Evolutionary conservation across 768 basidiomycete species (phyloP).

Genomic region (Calocera viscosa): DNA sequence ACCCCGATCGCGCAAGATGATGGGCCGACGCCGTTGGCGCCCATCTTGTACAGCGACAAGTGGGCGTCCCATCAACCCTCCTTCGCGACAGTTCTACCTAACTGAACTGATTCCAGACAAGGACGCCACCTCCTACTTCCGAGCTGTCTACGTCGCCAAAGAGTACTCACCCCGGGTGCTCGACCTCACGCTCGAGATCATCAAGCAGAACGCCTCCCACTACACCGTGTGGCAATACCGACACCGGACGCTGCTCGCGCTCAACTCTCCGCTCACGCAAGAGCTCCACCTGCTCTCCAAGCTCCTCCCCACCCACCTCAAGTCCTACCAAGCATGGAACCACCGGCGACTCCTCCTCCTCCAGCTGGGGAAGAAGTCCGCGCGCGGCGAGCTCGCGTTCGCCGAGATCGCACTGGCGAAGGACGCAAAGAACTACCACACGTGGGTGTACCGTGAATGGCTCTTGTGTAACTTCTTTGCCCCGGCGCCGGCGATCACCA

Average conservation of each 20-base stretch:
- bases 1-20: conserved; percentile 72
- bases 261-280: conserved; percentile 51
- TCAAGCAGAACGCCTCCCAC: conserved; percentile 86
- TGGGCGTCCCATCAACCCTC: conserved; percentile 41
- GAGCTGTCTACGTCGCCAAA: conserved; percentile 60
- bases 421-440: conserved; percentile 97
- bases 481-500: conserved; percentile 9
- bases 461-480: conserved; percentile 60
- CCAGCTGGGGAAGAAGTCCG: conserved; percentile 33
- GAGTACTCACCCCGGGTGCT: conserved; percentile 76
- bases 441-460: conserved; percentile 98
- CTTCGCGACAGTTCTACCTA: background rate
- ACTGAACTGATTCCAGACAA: conserved; percentile 47
- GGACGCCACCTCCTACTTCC: conserved; percentile 86
- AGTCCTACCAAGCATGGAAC: conserved; percentile 98
- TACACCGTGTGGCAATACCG: conserved; percentile 99
- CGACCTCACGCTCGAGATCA: conserved; percentile 76
- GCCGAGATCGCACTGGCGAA: conserved; percentile 54
- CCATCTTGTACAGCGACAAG: conserved; percentile 80
- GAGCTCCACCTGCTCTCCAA: conserved; percentile 82
- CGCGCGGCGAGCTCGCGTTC: conserved; percentile 57
- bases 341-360: conserved; percentile 67
- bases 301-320: conserved; percentile 69
- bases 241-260: conserved; percentile 66
- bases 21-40: conserved; percentile 60